Conservation (phyloP, 2,329 filamentous ascomycete species). For the Colletotrichum sojae region DNA sequence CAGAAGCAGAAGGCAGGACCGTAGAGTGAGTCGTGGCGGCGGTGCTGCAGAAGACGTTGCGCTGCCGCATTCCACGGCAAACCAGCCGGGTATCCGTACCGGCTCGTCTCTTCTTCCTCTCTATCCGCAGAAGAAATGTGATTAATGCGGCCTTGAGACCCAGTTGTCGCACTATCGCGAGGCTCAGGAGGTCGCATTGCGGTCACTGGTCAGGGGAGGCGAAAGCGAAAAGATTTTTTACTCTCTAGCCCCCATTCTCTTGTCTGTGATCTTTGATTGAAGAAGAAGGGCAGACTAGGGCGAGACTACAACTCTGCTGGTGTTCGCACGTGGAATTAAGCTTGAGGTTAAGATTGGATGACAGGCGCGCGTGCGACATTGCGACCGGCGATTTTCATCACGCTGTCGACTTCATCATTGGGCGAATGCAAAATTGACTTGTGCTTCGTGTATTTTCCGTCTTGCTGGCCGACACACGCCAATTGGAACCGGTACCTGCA, state of each 20-base stretch:
- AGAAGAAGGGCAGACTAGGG: neutral
- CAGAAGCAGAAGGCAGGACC: slow-evolving; percentile 35
- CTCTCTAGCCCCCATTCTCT: too few relatives aligned
- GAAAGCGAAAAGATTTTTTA: neutral
- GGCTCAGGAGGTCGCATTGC: neutral
- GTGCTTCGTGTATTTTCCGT: too few relatives aligned
- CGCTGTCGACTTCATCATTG: neutral
- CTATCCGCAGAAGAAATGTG: neutral
- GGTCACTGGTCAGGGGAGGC: neutral
- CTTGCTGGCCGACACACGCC: neutral
- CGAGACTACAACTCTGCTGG: neutral
- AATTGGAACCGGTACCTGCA: slow-evolving; percentile 1
- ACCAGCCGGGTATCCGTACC: neutral
- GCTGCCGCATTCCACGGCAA: slow-evolving; percentile 25
- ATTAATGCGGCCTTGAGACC: slow-evolving; percentile 29
- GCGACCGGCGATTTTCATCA: slow-evolving; percentile 23
- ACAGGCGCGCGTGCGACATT: slow-evolving; percentile 36
- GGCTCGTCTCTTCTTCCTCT: neutral
- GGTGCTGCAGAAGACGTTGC: slow-evolving; percentile 22
- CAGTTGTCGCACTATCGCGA: slow-evolving; percentile 12
- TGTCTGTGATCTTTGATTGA: neutral
- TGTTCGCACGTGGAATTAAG: slow-evolving; percentile 38
- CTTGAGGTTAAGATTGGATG: slow-evolving; percentile 40
- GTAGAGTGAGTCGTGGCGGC: slow-evolving; percentile 25
- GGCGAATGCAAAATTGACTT: neutral